phyloP scores from a whole-genome alignment of 2,329 filamentous ascomycete genomes.

The Trichoderma aggressivum region DNA sequence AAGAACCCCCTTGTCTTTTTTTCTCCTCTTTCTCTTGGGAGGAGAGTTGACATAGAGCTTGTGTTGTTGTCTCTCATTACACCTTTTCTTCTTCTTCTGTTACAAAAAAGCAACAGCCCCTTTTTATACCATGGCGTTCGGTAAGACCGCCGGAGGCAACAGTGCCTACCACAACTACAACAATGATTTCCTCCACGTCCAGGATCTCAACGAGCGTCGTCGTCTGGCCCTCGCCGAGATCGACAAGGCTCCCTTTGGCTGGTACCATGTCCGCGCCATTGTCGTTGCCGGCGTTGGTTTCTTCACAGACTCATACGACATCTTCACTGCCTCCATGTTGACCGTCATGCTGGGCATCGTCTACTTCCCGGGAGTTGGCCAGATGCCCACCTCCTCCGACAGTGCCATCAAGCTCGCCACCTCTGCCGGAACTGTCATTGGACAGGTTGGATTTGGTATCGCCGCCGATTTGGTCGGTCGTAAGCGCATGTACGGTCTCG shows the following conservation, averaged over 20 bases:
- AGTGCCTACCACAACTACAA: constrained; percentile 74
- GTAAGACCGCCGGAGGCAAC: constrained; percentile 62
- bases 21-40: constrained; percentile 3
- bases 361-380: constrained; percentile 59
- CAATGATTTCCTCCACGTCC: constrained; percentile 63
- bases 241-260: constrained; percentile 77
- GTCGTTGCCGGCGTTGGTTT: constrained; percentile 81
- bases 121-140: constrained; percentile 15
- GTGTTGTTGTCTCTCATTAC: constrained; percentile 9
- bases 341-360: constrained; percentile 77
- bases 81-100: background rate
- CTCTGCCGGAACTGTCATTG: constrained; percentile 77
- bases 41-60: constrained; percentile 8
- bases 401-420: constrained; percentile 84
- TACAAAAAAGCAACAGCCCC: background rate
- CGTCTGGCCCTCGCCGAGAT: constrained; percentile 77
- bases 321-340: constrained; percentile 72
- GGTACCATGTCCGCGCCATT: constrained; percentile 77
- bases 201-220: constrained; percentile 74
- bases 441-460: constrained; percentile 76
- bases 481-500: constrained; percentile 69
- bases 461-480: constrained; percentile 75
- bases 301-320: constrained; percentile 84
- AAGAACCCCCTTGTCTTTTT: constrained; percentile 4
- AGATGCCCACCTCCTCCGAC: constrained; percentile 65